Base-by-base conservation (phyloP, 2,329 filamentous ascomycete genomes). In the Sarocladiaceae sp. region DNA sequence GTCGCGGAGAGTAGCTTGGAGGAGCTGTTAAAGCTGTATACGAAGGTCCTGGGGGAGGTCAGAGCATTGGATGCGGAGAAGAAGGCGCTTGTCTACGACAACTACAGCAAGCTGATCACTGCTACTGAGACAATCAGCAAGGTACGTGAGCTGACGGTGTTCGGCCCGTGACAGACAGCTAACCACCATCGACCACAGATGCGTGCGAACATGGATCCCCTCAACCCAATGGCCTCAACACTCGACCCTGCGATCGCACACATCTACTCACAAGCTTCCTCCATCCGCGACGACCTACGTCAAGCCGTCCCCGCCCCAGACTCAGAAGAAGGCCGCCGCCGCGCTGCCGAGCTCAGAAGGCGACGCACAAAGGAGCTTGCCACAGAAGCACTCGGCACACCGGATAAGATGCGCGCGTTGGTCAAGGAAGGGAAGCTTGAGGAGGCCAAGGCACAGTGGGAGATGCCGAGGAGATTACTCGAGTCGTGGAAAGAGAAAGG, bases 11-110 rank as follows among this genome's bases (percentile, higher is more conserved):
- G 82, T 62, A 78, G 79, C 5, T 72, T 94, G 29, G 81, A 85
- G 62, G 86, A 87, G 52, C 72, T 94, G 51, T 65, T 94, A 62
- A 77, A 77, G 51, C 75, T 86, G 1, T 91, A 94, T 65, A 84
- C 86, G 44, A 78, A 82, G 20, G 76, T 93, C 10, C 70, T 93
- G 59, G 80, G 83, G 58, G 93, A 97, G 71, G 93, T 96, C 46
- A 76, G 91, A 33, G 92, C 90, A 2, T 77, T 99, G 17, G 94
- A 97, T 63, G 93, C 93, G 22, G 94, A 99, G 77, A 88, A 94
- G 69, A 99, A 99, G 72, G 92, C 93, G 2, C 73, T 99, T 56
- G 94, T 99, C 4, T 99, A 99, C 68, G 93, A 99, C 67, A 99
- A 99, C 66, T 99, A 97, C 69, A 94, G 88, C 60, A 97, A 97